Conservation (phyloP, 345 rosid species). For the Lenwebbia sp. region DNA sequence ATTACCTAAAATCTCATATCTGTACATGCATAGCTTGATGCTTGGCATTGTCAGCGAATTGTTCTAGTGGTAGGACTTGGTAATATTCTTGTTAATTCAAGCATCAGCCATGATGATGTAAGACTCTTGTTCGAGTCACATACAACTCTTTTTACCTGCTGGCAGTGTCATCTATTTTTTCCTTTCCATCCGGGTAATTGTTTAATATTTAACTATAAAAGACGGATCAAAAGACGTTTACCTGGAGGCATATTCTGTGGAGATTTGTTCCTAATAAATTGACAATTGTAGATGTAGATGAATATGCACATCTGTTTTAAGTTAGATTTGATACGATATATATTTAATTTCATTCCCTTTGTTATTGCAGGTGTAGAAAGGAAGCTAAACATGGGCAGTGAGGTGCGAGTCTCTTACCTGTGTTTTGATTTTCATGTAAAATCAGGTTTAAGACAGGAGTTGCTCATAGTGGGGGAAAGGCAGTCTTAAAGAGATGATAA, state of each 20-base stretch:
- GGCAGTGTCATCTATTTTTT: background rate
- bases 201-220: background rate
- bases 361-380: background rate
- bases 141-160: background rate
- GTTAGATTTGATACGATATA: background rate
- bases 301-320: background rate
- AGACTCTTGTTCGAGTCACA: background rate
- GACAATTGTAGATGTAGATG: background rate
- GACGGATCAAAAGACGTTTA: background rate
- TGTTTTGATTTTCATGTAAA: background rate
- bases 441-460: background rate
- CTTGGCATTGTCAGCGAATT: background rate
- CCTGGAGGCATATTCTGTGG: background rate
- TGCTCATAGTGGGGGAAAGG: background rate
- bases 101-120: background rate
- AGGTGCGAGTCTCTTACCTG: background rate
- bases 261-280: background rate
- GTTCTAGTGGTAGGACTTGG: background rate
- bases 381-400: constrained; percentile 3
- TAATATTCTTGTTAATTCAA: background rate
- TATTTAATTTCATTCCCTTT: background rate
- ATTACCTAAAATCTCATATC: background rate
- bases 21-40: background rate
- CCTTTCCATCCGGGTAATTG: background rate
- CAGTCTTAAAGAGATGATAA: background rate